phyloP scores from a whole-genome alignment of 768 basidiomycete genomes.

The Kwoniella dendrophila region DNA sequence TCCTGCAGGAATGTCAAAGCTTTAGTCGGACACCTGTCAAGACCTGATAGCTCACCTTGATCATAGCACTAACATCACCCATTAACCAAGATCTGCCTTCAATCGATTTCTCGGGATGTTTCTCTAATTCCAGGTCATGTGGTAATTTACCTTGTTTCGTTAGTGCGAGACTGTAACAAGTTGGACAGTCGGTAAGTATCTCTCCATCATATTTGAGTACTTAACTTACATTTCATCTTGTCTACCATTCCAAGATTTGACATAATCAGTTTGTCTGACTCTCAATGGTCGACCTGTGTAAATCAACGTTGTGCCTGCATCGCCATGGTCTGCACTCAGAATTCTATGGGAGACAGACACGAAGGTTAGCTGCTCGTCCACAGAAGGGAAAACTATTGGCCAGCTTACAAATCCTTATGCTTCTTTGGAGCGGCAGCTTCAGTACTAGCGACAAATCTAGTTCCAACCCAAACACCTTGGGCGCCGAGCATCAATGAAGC shows the following conservation, averaged over 20 bases:
- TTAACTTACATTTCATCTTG: conserved; percentile 44
- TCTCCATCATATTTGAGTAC: too few relatives aligned
- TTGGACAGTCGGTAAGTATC: neutral
- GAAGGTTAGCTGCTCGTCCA: too few relatives aligned
- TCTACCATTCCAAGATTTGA: conserved; percentile 70
- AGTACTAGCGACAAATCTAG: conserved; percentile 77
- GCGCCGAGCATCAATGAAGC: conserved; percentile 89
- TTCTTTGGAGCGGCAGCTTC: conserved; percentile 80
- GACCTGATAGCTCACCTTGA: conserved; percentile 45
- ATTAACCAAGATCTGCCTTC: conserved; percentile 75
- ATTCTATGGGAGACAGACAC: too few relatives aligned
- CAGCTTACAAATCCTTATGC: conserved; percentile 72
- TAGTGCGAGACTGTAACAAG: conserved; percentile 66
- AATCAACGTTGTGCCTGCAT: conserved; percentile 80
- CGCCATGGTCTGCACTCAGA: conserved; percentile 61
- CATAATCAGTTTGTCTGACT: conserved; percentile 79
- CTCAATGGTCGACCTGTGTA: conserved; percentile 87
- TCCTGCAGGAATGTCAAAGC: neutral
- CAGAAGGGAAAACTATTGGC: conserved; percentile 10
- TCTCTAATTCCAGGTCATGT: conserved; percentile 68
- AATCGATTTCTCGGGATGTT: conserved; percentile 77
- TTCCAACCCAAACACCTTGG: conserved; percentile 80
- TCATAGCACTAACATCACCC: conserved; percentile 71
- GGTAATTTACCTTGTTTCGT: conserved; percentile 84
- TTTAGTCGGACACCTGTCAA: too few relatives aligned